Base-by-base conservation (phyloP, 108 stramenopile genomes). In the Bacterosira constricta region DNA sequence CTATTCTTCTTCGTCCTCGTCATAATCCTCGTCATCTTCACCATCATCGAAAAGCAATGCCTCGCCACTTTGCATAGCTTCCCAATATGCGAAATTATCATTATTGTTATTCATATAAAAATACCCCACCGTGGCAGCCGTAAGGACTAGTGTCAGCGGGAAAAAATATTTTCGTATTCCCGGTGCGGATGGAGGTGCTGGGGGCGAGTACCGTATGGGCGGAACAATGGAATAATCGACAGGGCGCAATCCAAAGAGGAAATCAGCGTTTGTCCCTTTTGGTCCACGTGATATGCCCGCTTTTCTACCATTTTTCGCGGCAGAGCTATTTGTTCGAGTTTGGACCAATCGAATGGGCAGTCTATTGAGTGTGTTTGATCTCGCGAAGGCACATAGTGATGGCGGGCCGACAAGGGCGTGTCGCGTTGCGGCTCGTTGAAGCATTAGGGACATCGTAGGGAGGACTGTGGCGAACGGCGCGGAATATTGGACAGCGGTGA, bases 101-200 rank as follows among this genome's bases (percentile, higher is more conserved):
- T 82, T 79, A 27, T 82, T 59, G 60, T 82, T 82, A 47, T 85
- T 85, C 23, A 74, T 32, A 69, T 85, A 85, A 51, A 85, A 62
- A 63, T 85, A 85, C 12, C 34, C 51, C 0, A 53, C 45, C 18
- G 66, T 38, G 1, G 61, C 77, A 21, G 39, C 13, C 11, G 38
- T 23, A n/a, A 77, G 1, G 0, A 63, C 37, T 17, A 81, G 4
- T 10, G 52, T 54, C 7, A 53, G 6, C 0, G 77, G 68, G 21
- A 64, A 66, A 15, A 69, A 37, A 64, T 69, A 79, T 47, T 69
- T 82, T 17, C 23, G 39, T 3, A 74, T 17, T 2, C 83, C 83
- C 1, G 75, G 60, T 30, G 42, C 60, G 18, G 81, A 54, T 12
- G 80, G 80, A 17, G 84, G 84, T 49, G 84, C 81, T 12, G 75